Percentiles rank a stretch among this genome's conserved stretches.
Evolutionary conservation across 2,329 filamentous ascomycete genomes (phyloP).

Genomic region (Neofusicoccum parvum): DNA sequence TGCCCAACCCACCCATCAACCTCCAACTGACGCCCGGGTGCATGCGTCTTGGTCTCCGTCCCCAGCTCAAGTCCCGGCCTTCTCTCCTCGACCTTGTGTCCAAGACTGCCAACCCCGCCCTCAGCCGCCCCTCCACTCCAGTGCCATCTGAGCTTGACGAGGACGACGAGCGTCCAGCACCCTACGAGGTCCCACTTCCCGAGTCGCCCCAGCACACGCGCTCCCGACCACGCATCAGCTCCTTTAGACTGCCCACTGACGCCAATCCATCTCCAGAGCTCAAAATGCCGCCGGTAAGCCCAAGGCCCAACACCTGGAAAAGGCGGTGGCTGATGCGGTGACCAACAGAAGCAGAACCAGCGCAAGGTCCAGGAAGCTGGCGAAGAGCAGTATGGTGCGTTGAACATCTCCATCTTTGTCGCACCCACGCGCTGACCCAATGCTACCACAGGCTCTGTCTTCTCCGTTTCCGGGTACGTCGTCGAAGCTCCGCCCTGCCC

Average conservation of each 20-base stretch:
- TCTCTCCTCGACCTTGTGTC: conserved; percentile 65
- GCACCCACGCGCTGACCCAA: not conserved
- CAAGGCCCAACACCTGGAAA: not conserved
- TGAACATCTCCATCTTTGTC: not conserved
- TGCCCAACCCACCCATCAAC: conserved; percentile 19
- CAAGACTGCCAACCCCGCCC: conserved; percentile 51
- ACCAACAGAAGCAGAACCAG: conserved; percentile 42
- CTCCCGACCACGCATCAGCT: conserved; percentile 19
- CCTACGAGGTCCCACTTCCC: conserved; percentile 30
- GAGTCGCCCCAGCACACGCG: conserved; percentile 31
- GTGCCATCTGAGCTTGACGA: conserved; percentile 18
- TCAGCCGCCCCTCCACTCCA: conserved; percentile 26
- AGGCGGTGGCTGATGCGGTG: conserved; percentile 21
- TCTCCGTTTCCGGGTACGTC: conserved; percentile 67
- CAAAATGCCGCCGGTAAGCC: conserved; percentile 38
- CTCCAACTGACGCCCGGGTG: conserved; percentile 28
- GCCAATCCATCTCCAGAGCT: not conserved
- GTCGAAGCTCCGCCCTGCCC: conserved; percentile 23
- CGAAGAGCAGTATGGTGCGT: conserved; percentile 60
- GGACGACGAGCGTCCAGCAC: conserved; percentile 20
- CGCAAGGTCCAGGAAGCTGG: conserved; percentile 48
- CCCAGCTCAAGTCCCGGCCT: conserved; percentile 60
- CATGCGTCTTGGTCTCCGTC: conserved; percentile 59
- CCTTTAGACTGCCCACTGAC: not conserved
- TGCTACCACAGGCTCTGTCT: conserved; percentile 58